These are phyloP conservation scores for Pyrus betulifolia DNA, from an alignment of 306 rosid species.

Conservation along the genomic window DNA sequence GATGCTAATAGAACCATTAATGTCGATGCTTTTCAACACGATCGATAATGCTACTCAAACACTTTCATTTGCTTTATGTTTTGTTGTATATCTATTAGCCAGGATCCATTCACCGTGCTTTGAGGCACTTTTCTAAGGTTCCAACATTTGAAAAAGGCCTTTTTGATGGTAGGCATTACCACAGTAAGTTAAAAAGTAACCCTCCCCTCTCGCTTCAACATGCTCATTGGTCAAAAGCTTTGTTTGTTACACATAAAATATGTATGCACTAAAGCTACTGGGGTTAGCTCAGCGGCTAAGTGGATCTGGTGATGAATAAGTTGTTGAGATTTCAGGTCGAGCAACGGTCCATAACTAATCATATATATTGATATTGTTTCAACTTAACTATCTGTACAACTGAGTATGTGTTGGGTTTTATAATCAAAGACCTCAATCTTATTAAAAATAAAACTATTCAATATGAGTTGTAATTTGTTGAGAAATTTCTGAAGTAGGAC, in stretches of 20 bases:
- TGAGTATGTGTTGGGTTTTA: no score
- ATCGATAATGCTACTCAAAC: not conserved
- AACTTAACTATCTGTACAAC: no score
- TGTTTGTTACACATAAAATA: not conserved
- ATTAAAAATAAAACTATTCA: no score
- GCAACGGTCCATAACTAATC: no score
- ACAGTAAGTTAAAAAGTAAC: not conserved
- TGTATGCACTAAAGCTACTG: not conserved
- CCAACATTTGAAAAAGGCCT: not conserved
- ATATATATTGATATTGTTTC: not conserved
- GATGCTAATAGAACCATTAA: not conserved
- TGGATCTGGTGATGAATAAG: not conserved
- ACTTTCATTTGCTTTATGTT: not conserved
- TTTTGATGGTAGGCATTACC: not conserved
- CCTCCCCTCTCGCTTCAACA: no score
- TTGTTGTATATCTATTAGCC: not conserved
- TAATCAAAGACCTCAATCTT: no score
- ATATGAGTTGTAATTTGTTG: not conserved
- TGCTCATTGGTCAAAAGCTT: not conserved
- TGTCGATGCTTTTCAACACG: not conserved
- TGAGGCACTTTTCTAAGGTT: not conserved
- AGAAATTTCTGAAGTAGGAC: not conserved
- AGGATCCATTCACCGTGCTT: constrained; percentile 1
- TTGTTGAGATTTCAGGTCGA: not conserved
- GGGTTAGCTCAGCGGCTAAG: not conserved